phyloP scores from a whole-genome alignment of 2,329 filamentous ascomycete species.

The Sporothrix protearum region DNA sequence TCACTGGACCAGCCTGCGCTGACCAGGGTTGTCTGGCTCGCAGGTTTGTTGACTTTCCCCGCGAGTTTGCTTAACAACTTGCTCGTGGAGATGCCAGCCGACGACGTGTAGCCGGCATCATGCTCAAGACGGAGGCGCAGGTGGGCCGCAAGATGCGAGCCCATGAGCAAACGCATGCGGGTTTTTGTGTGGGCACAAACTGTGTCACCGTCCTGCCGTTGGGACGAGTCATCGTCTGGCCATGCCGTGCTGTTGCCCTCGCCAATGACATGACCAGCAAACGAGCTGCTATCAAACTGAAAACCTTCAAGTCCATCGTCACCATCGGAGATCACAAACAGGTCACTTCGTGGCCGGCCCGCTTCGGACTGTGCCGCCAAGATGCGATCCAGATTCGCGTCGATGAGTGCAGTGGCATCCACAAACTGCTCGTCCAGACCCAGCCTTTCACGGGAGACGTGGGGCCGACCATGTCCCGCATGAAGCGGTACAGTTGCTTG shows the following conservation, averaged over 20 bases:
- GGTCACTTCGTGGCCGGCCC: not conserved
- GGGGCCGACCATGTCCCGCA: slow-evolving; percentile 69
- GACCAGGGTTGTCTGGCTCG: slow-evolving; percentile 78
- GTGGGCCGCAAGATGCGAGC: slow-evolving; percentile 74
- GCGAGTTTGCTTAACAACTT: slow-evolving; percentile 84
- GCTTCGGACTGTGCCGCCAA: not conserved
- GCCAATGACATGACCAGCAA: slow-evolving; percentile 58
- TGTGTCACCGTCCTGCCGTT: not conserved
- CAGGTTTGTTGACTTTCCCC: slow-evolving; percentile 80
- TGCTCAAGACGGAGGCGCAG: slow-evolving; percentile 67
- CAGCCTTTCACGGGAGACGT: slow-evolving; percentile 72
- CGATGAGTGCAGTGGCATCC: slow-evolving; percentile 81
- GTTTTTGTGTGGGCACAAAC: slow-evolving; percentile 33
- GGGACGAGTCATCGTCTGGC: not conserved
- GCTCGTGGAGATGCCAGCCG: slow-evolving; percentile 81
- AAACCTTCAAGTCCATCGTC: slow-evolving; percentile 71
- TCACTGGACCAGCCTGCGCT: not conserved
- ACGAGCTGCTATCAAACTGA: slow-evolving; percentile 64
- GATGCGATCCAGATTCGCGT: slow-evolving; percentile 72
- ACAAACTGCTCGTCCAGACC: slow-evolving; percentile 88
- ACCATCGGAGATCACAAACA: slow-evolving; percentile 73
- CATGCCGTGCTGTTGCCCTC: not conserved
- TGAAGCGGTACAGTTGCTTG: slow-evolving; percentile 71
- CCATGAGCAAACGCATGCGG: slow-evolving; percentile 64
- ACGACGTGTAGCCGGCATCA: slow-evolving; percentile 76